Evolutionary conservation across 73 alveolate genomes (phyloP), one percentile per base, ranked within the genome.

Genomic region (Durusdinium trenchii): DNA sequence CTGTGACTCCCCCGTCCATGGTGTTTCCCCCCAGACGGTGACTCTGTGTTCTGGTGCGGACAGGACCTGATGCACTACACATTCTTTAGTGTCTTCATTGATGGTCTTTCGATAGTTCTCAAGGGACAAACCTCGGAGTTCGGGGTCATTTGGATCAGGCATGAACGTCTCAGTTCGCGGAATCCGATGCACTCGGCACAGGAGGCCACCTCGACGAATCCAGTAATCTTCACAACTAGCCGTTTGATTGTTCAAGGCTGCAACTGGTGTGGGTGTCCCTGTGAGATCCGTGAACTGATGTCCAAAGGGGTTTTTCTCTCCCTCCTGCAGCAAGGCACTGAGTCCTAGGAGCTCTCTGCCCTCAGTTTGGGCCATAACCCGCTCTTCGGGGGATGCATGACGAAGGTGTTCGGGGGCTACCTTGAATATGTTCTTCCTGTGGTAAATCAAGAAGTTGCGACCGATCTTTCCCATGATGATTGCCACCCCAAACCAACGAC

Each of bases 401-500:
- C 86, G 86, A 9, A 75, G 57, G 43, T 75, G 86, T 42, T 75
- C 86, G 38, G 86, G 86, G 35, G 86, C 52, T 9, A 75, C 86
- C 23, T 75, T 75, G 86, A 75, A 75, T 38, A 75, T 1, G 36
- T 75, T 75, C 38, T 32, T 16, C 20, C 86, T 51, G 43, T 75
- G 86, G 23, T 60, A 6, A 38, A 75, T 42, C 48, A 75, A 54
- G 23, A 75, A 40, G 57, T 75, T 75, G 4, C 86, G 28, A 12
- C 86, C 86, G 10, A 75, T 1, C 57, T 75, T 75, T 16, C 86
- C 86, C 86, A 75, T 75, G 14, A 75, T 36, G 35, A 75, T 75
- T 38, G 60, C 86, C 4, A 54, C 43, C 7, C 86, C 86, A 75
- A 12, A 86, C 95, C 95, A 86, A 26, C 82, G 52, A 16, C 95